Percentiles rank a stretch among this genome's conserved stretches.
Evolutionary conservation across 768 basidiomycete genomes (phyloP).

Genomic region (Suillus weaverae): DNA sequence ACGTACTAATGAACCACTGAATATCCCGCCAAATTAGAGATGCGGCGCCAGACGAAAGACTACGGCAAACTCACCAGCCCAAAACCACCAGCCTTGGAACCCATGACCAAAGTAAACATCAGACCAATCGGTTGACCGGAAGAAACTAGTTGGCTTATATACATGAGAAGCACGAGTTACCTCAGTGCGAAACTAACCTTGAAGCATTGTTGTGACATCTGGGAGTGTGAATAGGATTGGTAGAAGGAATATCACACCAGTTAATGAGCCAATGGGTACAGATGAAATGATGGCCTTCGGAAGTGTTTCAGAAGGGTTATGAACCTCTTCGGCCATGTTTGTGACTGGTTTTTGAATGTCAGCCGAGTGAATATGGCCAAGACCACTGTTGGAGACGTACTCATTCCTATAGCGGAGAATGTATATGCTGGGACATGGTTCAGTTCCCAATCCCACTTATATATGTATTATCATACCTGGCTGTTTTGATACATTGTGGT

Average conservation of each 20-base stretch:
- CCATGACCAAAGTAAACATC: constrained; percentile 63
- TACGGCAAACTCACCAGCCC: constrained; percentile 45
- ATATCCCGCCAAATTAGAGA: constrained; percentile 5
- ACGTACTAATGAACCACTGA: constrained; percentile 45
- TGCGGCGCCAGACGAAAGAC: constrained; percentile 2
- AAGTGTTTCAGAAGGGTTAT: constrained; percentile 53
- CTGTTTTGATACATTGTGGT: constrained; percentile 14
- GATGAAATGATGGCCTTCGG: constrained; percentile 56
- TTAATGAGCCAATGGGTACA: constrained; percentile 51
- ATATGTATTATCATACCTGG: constrained; percentile 25
- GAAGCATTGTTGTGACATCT: constrained; percentile 51
- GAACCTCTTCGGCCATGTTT: constrained; percentile 69
- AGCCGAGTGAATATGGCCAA: not conserved
- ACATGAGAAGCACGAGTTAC: constrained; percentile 7
- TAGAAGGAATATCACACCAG: constrained; percentile 55
- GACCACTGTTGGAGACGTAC: constrained; percentile 29
- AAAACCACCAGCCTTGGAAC: constrained; percentile 60
- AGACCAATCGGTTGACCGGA: constrained; percentile 65
- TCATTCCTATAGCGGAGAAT: constrained; percentile 63
- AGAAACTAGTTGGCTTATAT: constrained; percentile 37
- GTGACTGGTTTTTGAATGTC: constrained; percentile 40
- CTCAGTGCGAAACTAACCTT: constrained; percentile 36
- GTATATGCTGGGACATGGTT: constrained; percentile 45
- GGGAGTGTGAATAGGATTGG: constrained; percentile 68
- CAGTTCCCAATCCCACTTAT: constrained; percentile 12